Conservation (phyloP, 495 filamentous ascomycete genomes). For the Penicillium desertorum region DNA sequence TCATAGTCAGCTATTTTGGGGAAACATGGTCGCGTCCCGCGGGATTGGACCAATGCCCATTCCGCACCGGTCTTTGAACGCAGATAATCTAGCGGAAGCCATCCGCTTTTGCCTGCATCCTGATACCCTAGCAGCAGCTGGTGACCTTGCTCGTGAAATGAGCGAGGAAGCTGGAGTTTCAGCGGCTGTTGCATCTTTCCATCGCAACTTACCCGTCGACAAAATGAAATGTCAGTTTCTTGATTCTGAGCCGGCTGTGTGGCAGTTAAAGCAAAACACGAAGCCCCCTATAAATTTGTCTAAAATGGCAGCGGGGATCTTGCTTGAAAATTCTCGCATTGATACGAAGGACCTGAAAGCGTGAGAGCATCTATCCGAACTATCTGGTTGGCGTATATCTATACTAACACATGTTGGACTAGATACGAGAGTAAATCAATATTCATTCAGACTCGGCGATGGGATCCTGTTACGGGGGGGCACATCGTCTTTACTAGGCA, state of each 20-base stretch:
- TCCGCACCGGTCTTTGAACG: slow-evolving; percentile 56
- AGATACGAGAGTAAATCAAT: slow-evolving; percentile 36
- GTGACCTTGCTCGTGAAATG: slow-evolving; percentile 60
- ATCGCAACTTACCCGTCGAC: slow-evolving; percentile 56
- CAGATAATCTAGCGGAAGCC: slow-evolving; percentile 52
- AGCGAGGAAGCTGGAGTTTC: slow-evolving; percentile 67
- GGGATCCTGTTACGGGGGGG: slow-evolving; percentile 52
- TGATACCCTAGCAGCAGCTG: slow-evolving; percentile 54
- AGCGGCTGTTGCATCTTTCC: slow-evolving; percentile 70
- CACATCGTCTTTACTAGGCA: slow-evolving; percentile 32
- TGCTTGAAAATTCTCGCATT: slow-evolving; percentile 10
- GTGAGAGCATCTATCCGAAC: background rate
- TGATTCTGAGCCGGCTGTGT: slow-evolving; percentile 62
- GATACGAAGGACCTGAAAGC: slow-evolving; percentile 2
- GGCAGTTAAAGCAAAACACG: slow-evolving; percentile 52
- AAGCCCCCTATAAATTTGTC: background rate
- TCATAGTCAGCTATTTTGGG: slow-evolving; percentile 69
- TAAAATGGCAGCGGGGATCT: slow-evolving; percentile 7
- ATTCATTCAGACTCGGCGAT: slow-evolving; percentile 36
- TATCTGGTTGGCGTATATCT: background rate
- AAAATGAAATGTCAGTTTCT: slow-evolving; percentile 70
- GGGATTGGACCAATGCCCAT: slow-evolving; percentile 64
- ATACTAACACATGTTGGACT: background rate
- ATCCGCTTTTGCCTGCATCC: slow-evolving; percentile 64
- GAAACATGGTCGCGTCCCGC: slow-evolving; percentile 58